phyloP scores from a whole-genome alignment of 2,329 filamentous ascomycete genomes.

The Grosmannia serpens region DNA sequence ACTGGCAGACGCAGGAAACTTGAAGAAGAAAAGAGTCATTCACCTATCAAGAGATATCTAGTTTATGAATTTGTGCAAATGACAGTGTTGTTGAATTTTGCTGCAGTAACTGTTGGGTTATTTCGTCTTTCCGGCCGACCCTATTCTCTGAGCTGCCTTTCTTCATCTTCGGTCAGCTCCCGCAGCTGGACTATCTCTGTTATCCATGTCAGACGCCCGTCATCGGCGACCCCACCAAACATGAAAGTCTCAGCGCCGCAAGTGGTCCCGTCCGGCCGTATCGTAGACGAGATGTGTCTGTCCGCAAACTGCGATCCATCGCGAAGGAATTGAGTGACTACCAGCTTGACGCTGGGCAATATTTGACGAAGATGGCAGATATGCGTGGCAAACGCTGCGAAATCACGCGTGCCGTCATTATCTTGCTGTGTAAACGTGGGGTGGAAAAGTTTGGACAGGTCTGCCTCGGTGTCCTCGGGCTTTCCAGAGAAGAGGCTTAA shows the following conservation, averaged over 20 bases:
- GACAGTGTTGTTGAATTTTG: no score
- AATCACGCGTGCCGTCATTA: background rate
- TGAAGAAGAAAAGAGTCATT: no score
- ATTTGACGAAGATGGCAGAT: conserved; percentile 6
- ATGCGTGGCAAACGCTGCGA: conserved; percentile 5
- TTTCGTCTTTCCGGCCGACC: no score
- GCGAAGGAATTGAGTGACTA: conserved; percentile 3
- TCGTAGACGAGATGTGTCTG: conserved; percentile 3
- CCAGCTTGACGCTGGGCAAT: conserved; percentile 1
- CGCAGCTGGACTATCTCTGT: background rate
- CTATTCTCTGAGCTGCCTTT: background rate
- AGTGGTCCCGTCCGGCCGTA: conserved; percentile 2
- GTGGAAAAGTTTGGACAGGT: conserved; percentile 2
- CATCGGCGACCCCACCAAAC: conserved; percentile 7
- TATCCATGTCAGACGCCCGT: conserved; percentile 7
- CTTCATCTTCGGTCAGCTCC: background rate
- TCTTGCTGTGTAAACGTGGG: conserved; percentile 1
- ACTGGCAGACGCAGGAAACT: no score
- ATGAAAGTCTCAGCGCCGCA: conserved; percentile 6
- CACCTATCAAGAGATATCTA: no score
- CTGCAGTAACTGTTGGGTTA: no score
- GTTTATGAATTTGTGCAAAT: no score
- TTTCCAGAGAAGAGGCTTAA: conserved; percentile 6
- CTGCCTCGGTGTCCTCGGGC: conserved; percentile 8
- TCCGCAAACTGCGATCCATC: conserved; percentile 7